Evolutionary conservation across 1,284 basidiomycete species (phyloP), one percentile per base, ranked within the genome.

Genomic region (Pisolithus thermaeus): DNA sequence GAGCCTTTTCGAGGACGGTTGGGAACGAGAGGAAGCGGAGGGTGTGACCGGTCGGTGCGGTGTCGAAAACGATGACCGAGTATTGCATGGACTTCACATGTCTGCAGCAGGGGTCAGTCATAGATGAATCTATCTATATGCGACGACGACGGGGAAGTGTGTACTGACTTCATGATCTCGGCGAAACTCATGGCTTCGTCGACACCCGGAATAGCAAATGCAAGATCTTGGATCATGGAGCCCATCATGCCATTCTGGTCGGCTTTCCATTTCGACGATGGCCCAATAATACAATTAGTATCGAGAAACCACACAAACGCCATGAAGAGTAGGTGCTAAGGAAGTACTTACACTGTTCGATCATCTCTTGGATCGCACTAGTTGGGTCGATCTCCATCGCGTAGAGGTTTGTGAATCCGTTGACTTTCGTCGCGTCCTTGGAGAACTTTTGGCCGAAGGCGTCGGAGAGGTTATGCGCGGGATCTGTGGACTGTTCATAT

Each of bases 71-170:
- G 65, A 99, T 98, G 52, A 97, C 92, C 22, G 92, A 95, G 75
- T 97, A 99, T 72, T 98, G 87, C 96, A 99, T 98, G n/a, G 92
- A 97, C 73, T 99, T 98, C 71, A 99, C 97, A 70, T 98, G 95
- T 66, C 92, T 96, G 59, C 20, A 42, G 25, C 32, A n/a, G n/a
- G 12, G 11, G n/a, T 59, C 32, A 57, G 44, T 32, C 28, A 39
- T 43, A 46, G 35, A 52, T 49, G 42, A 22, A 51, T 40, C 11
- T 23, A 20, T 28, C n/a, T 28, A 39, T 9, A 39, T 40, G 4
- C 8, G 6, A 25, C 28, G 11, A 30, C 20, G 7, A 14, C 8
- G 9, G 18, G 18, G 2, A 11, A 14, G 12, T 25, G 6, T 2
- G 2, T 73, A 25, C 81, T 56, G 56, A 94, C 92, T 99, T 99